Evolutionary conservation across 2,329 filamentous ascomycete species (phyloP).

Genomic region (Rutstroemia sp.): DNA sequence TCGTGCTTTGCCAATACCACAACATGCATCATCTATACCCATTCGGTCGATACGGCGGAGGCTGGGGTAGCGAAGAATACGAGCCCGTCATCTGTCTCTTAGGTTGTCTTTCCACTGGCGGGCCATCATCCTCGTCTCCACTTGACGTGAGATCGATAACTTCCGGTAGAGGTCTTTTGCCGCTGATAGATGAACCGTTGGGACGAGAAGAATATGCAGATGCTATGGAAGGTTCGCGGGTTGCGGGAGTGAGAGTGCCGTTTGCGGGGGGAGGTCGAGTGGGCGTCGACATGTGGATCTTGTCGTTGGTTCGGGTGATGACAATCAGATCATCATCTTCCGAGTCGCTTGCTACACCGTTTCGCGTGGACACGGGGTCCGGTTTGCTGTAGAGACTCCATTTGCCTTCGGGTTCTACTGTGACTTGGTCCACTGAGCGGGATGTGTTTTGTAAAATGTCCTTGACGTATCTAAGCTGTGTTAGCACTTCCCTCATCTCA

Average conservation of each 20-base stretch:
- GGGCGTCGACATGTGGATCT: constrained; percentile 20
- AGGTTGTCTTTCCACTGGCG: constrained; percentile 21
- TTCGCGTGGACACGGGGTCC: constrained; percentile 13
- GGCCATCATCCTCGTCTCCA: constrained; percentile 43
- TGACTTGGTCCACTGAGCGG: constrained; percentile 70
- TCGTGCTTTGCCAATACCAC: not conserved
- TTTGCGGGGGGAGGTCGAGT: constrained; percentile 17
- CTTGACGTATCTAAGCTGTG: constrained; percentile 61
- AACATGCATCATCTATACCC: not conserved
- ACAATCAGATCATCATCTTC: constrained; percentile 45
- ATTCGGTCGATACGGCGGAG: not conserved
- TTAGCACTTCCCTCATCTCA: constrained; percentile 9
- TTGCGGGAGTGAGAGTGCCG: constrained; percentile 9
- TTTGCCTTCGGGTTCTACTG: constrained; percentile 76
- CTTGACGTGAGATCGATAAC: constrained; percentile 49
- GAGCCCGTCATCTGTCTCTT: constrained; percentile 25
- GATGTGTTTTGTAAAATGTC: constrained; percentile 75
- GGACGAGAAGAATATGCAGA: constrained; percentile 22
- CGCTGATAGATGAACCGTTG: constrained; percentile 12
- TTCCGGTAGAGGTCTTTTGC: constrained; percentile 38
- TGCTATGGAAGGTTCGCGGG: constrained; percentile 32
- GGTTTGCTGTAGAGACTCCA: constrained; percentile 48
- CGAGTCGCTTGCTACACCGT: constrained; percentile 26
- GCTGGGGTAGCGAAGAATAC: not conserved
- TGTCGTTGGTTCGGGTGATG: constrained; percentile 30